Evolutionary conservation across 805 yeast genomes (phyloP), one percentile per base, ranked within the genome.

Genomic region (Schwanniomyces pseudopolymorphus): DNA sequence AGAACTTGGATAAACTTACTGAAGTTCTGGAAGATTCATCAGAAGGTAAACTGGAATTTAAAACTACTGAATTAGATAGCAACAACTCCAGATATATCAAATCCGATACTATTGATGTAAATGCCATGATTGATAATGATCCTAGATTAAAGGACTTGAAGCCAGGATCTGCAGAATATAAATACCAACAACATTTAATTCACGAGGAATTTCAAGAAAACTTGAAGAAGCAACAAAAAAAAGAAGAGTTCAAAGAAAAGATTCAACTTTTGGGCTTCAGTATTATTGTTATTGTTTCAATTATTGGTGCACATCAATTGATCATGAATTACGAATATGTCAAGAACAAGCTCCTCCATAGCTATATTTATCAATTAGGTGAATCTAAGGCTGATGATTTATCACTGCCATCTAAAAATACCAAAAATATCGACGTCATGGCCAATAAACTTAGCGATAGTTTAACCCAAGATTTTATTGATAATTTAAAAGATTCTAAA

Each of bases 191-290:
- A 17, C 43, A 55, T 41, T 35, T 52, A 26, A 57, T 72, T 9
- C 66, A 66, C 35, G 54, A 66, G 45, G 69, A 61, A 37, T 54
- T 42, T 43, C 53, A 57, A 40, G 33, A 44, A 21, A 54, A 60
- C 16, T 70, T 66, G 36, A 62, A 60, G 39, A 64, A 56, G 37
- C 52, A 62, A 20, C 46, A 60, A 20, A 53, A 57, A 47, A 51
- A 67, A 20, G 67, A 63, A 49, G 81, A 78, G 54, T 52, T 66
- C 43, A 61, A 60, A 33, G 78, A 77, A 55, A 66, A 76, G 43
- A 48, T 75, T 42, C 75, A 76, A 51, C 81, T 79, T 0, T 55
- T 72, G 3, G 64, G 67, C 0, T 54, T 68, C 13, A 85, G 86
- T 3, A 21, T 72, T 0, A 47, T 61, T 5, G 60, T 71, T 1